A percentile compares a stretch with the other conserved stretches of the same genome.
Evolutionary conservation across 2,329 filamentous ascomycete genomes (phyloP).

Genomic region (Grosmannia huntii): DNA sequence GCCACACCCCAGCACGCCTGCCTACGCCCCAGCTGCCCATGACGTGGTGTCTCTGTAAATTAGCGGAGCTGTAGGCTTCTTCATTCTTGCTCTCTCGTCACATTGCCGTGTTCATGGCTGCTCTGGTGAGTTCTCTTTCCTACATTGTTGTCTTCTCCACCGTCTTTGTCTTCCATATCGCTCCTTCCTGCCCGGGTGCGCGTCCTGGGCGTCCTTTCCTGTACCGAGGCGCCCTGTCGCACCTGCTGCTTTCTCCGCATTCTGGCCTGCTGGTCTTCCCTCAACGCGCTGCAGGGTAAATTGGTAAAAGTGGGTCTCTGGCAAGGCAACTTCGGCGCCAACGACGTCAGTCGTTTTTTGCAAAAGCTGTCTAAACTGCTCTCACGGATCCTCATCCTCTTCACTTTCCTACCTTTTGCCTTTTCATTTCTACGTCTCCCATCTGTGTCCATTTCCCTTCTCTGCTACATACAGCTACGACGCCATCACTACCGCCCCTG

Average conservation of each 20-base stretch:
- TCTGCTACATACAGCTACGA: neutral
- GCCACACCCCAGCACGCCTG: neutral
- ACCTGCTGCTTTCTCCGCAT: neutral
- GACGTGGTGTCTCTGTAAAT: neutral
- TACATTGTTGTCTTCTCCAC: neutral
- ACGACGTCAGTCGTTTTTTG: neutral
- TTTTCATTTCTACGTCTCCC: neutral
- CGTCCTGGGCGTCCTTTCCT: neutral
- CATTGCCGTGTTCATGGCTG: constrained; percentile 1
- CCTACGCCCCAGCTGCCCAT: neutral
- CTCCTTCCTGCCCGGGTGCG: neutral
- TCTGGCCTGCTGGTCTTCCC: neutral
- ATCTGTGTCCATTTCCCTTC: neutral
- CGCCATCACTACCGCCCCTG: neutral
- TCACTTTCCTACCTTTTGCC: neutral
- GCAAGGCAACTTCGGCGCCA: neutral
- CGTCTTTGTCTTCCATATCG: neutral
- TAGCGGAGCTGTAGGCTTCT: neutral
- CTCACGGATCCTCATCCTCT: neutral
- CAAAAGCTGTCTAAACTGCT: neutral
- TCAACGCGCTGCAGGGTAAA: neutral
- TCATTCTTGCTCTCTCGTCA: neutral
- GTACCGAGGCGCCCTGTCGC: neutral
- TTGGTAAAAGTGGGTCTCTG: neutral
- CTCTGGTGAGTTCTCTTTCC: constrained; percentile 1